phyloP scores from a whole-genome alignment of 768 basidiomycete species.

The Suillus variegatus region DNA sequence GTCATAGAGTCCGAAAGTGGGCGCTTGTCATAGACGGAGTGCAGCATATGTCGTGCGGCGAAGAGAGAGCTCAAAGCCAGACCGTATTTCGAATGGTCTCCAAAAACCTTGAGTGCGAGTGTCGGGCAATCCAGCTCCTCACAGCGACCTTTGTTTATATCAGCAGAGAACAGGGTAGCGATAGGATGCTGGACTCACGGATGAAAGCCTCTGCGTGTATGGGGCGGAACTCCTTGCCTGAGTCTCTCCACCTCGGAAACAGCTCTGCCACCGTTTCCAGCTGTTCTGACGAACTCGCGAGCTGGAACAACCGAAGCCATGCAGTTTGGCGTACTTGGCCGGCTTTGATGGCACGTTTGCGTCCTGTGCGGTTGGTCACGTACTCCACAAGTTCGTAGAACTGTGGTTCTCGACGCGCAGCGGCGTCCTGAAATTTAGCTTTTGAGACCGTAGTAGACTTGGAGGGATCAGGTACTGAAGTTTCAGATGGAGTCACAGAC shows the following conservation, averaged over 20 bases:
- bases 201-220: slow-evolving; percentile 50
- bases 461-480: neutral
- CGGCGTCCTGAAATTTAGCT: neutral
- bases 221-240: slow-evolving; percentile 39
- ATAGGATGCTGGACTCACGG: slow-evolving; percentile 42
- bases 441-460: neutral
- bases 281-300: slow-evolving; percentile 51
- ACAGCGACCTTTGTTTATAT: slow-evolving; percentile 53
- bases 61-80: slow-evolving; percentile 47
- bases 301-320: slow-evolving; percentile 52
- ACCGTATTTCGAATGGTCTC: slow-evolving; percentile 62
- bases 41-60: slow-evolving; percentile 57
- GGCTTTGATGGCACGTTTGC: slow-evolving; percentile 27
- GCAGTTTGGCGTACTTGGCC: slow-evolving; percentile 44
- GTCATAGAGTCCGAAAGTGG: slow-evolving; percentile 51
- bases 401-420: slow-evolving; percentile 19
- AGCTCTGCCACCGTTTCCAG: slow-evolving; percentile 46
- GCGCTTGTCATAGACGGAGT: slow-evolving; percentile 50
- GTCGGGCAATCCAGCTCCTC: slow-evolving; percentile 54
- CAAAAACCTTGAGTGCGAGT: slow-evolving; percentile 62
- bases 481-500: slow-evolving; percentile 8
- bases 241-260: slow-evolving; percentile 53
- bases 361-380: slow-evolving; percentile 30
- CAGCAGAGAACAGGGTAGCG: neutral
- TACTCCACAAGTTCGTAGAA: slow-evolving; percentile 28